Base-by-base conservation (phyloP, 352 stramenopile genomes). In the Globisporangium canariense region DNA sequence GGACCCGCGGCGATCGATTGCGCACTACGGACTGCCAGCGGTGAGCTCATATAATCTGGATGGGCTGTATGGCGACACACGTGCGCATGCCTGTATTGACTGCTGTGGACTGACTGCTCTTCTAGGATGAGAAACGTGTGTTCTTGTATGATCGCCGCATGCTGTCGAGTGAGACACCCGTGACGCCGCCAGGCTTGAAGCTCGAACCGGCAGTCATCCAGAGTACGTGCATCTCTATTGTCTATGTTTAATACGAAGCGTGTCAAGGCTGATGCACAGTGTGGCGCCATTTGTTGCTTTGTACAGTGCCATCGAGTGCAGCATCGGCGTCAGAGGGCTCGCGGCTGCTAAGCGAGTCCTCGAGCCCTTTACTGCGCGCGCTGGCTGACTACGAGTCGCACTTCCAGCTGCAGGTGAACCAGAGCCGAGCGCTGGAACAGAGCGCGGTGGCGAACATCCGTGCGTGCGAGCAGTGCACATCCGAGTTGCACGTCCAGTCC, bases 81-180 rank as follows among this genome's bases (percentile, higher is more conserved):
- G 25, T 25, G 14, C 2, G n/a, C 16, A 13, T 1, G 22, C 51
- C 36, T 20, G 25, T 57, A 58, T 11, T 22, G 34, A 36, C 8
- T 34, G 30, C 11, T 45, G 18, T 38, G 34, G 25, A 36, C 38
- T 30, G 25, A 36, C 28, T 68, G 16, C 22, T 54, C 18, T 38
- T 54, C 22, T 30, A 87, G 70, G 65, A 77, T 22, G 68, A 86
- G 54, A 92, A 91, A 62, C 73, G 77, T 41, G 71, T 96, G 57
- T 96, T 91, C 67, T 62, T 96, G 10, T 96, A 96, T 62, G 87
- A 96, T 59, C 79, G 85, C 4, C 79, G 85, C 54, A 78, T 93
- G 71, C 75, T 96, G 11, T 89, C 82, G 56, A 81, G 84, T 67
- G 84, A 93, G 34, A 51, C 62, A 40, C 58, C 67, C 36, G 61